Conservation (phyloP, 2,329 filamentous ascomycete genomes). For the Zelopaecilomyces penicillatus region DNA sequence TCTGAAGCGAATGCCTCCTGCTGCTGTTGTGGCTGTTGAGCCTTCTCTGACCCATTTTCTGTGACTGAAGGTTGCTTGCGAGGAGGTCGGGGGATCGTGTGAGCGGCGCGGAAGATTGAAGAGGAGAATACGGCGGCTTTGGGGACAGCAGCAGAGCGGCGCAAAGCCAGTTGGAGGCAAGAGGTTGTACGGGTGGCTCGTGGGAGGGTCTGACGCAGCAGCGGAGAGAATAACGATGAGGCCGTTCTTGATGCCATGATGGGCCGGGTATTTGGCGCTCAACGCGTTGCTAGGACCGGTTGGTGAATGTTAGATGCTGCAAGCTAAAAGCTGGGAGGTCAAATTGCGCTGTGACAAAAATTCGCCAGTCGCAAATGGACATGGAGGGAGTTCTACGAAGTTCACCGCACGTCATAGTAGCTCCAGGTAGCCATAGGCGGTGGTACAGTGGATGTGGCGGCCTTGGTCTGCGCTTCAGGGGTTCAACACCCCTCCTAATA, state of each 20-base stretch:
- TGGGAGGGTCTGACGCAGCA: constrained; percentile 11
- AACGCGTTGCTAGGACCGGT: neutral
- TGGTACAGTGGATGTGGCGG: too few species aligned
- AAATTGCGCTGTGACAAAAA: too few species aligned
- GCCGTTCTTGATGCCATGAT: constrained; percentile 23
- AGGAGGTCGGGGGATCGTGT: constrained; percentile 29
- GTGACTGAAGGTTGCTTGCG: constrained; percentile 2
- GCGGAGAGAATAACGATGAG: constrained; percentile 8
- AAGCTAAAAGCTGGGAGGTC: too few species aligned
- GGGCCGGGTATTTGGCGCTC: neutral
- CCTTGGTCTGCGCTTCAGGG: too few species aligned
- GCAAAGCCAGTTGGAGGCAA: constrained; percentile 9
- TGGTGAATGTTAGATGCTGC: too few species aligned
- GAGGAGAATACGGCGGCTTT: constrained; percentile 4
- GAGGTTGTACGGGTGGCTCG: constrained; percentile 13
- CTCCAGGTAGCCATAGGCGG: too few species aligned
- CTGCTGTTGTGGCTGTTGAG: constrained; percentile 5
- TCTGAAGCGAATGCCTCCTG: neutral
- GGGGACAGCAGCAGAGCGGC: constrained; percentile 9
- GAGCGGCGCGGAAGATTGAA: constrained; percentile 20
- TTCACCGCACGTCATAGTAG: too few species aligned
- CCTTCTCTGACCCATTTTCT: neutral
- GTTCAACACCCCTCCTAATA: too few species aligned
- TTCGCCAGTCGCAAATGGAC: too few species aligned
- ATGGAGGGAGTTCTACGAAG: too few species aligned